These are phyloP conservation scores for Pilasporangium apinafurcum DNA, from an alignment of 352 stramenopile species.

Conservation along the genomic window DNA sequence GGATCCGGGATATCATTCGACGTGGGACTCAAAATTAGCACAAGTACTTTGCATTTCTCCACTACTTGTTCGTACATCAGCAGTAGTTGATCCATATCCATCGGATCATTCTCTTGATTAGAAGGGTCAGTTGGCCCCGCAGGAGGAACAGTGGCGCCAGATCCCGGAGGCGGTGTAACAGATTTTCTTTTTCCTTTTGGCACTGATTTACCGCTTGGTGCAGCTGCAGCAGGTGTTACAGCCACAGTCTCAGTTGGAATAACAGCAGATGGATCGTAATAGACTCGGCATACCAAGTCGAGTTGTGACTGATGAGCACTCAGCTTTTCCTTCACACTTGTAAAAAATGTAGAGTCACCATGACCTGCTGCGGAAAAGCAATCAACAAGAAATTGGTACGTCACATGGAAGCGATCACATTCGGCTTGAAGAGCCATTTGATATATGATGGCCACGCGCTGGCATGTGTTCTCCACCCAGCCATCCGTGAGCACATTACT, in stretches of 20 bases:
- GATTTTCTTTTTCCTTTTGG: conserved; percentile 35
- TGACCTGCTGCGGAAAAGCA: conserved; percentile 35
- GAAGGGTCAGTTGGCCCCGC: no score
- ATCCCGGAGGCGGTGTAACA: conserved; percentile 6
- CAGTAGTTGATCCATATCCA: conserved; percentile 30
- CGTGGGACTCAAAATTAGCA: conserved; percentile 26
- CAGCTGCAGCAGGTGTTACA: background rate
- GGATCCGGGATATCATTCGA: no score
- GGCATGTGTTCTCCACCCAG: conserved; percentile 54
- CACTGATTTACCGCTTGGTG: background rate
- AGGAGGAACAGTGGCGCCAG: no score
- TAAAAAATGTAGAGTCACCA: no score
- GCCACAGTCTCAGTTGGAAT: conserved; percentile 11
- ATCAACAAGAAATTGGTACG: conserved; percentile 49
- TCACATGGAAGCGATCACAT: conserved; percentile 63
- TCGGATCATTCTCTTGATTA: no score
- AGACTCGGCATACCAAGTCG: conserved; percentile 33
- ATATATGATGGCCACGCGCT: conserved; percentile 31
- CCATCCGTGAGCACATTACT: conserved; percentile 28
- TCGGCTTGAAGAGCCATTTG: conserved; percentile 60
- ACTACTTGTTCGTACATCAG: conserved; percentile 35
- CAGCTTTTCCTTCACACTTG: conserved; percentile 28
- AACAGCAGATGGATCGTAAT: conserved; percentile 20
- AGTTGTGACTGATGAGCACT: conserved; percentile 11
- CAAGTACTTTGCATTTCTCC: conserved; percentile 30